Evolutionary conservation across 441 rosid genomes (phyloP), one percentile per base, ranked within the genome.

Genomic region (Hura crepitans): DNA sequence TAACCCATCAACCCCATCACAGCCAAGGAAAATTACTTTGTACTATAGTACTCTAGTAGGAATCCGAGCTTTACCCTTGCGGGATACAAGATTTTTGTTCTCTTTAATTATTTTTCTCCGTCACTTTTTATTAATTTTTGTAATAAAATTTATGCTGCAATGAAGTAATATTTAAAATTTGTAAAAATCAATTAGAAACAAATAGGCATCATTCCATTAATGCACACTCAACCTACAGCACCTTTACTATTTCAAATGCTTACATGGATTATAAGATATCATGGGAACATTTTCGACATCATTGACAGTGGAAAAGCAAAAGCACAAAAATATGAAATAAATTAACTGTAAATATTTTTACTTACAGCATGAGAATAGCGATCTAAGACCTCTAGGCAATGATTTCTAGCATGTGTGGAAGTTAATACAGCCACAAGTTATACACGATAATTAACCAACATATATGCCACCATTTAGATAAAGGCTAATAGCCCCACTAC

Each of bases 121-220:
- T n/a, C n/a, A n/a, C n/a, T 20, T 46, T 20, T 11, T 39, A 1
- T 42, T 10, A 0, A 2, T 9, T 42, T 42, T 42, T 42, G 14
- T 2, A 61, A 22, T 43, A 68, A n/a, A 56, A 59, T 69, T 55
- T 54, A 66, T 54, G 73, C 71, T 54, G 43, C 64, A 64, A 49
- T 43, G 62, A 59, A 33, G 33, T 6, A 67, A 30, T n/a, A 65
- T 11, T 37, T 35, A 18, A 20, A 58, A 75, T 31, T 43, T 22
- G 14, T 20, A 43, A 59, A n/a, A 66, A 39, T 20, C 65, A 42
- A 54, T 4, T 6, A 45, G 12, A 60, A 65, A 35, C 30, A 46
- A 12, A 61, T 23, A 5, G 10, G 57, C 45, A 68, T 9, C 25
- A 33, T 47, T 56, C 72, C 56, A 64, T 62, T 43, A 20, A 39